Base-by-base conservation (phyloP, 768 basidiomycete species). In the Candolleomyces efflorescens region DNA sequence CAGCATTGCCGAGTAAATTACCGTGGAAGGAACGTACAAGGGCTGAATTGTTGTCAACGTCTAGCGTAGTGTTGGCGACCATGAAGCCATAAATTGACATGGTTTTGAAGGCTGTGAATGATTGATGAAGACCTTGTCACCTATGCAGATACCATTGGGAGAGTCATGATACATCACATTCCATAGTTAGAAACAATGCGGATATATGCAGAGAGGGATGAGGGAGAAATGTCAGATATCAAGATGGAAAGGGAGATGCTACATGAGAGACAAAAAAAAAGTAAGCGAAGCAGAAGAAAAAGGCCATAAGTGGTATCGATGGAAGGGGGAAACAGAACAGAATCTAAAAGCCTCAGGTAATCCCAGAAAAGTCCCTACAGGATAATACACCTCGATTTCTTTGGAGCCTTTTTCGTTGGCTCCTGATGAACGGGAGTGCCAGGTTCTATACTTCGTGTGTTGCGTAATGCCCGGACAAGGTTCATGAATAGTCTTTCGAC, bases 401-500 rank as follows among this genome's bases (percentile, higher is more conserved):
- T 72, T 56, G 73, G 68, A 32, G 32, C 32, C 59, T 74, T 70
- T 49, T 75, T 70, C 52, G 46, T 50, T 39, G 45, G 54, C 36
- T 60, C 62, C 22, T 63, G 54, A 15, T 52, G 44, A 60, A 65
- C 71, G 60, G 77, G 73, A 55, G 69, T 65, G 37, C 74, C 78
- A 62, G 71, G 70, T 65, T 78, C 84, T 79, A 73, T 78, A 70
- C 69, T 84, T 73, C 81, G 80, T 68, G 85, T 89, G 65, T 83
- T 78, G 77, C 91, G 89, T 69, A 94, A 78, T 48, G 83, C 82
- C 59, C 91, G 88, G 56, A 98, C 92, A 60, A 96, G 83, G 63
- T 82, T 88, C 67, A 83, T 92, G 73, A 98, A 98, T 27, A 96
- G 85, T 13, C 82, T 80, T 67, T 98, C 94, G 59, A 98, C 92